Base-by-base conservation (phyloP, 352 stramenopile species). In the Peronospora belbahrii region DNA sequence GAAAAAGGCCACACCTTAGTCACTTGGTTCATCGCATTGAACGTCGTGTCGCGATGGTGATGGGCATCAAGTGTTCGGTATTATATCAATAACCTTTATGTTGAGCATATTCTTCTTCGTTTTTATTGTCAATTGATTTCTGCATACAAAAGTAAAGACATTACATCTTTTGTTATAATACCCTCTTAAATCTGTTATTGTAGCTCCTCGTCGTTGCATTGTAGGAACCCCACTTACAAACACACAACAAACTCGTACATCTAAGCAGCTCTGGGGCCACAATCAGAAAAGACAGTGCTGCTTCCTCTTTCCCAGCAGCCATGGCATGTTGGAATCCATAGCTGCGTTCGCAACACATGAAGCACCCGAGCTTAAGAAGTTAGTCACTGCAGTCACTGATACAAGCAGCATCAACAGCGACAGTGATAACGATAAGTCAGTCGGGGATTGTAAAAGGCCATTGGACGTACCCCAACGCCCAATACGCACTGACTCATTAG, bases 401-500 rank as follows among this genome's bases (percentile, higher is more conserved):
- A 70, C 59, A 14, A 67, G 46, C 48, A 70, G 48, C 31, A 47
- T 44, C 10, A 47, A 42, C 19, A 54, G 31, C 37, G 11, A 32
- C 35, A 53, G 38, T 23, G 50, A 56, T 56, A 41, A 49, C 41
- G 40, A 58, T 38, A 55, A 53, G 18, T 19, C 39, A 23, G 20
- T 25, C 18, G 42, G 11, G 10, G 42, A 54, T 35, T 23, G 35
- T 30, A 46, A 34, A 35, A 41, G 48, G 38, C 36, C 42, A 33
- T 30, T 50, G 30, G 44, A 58, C 20, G 20, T 27, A n/a, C 18
- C 41, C 34, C 45, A 48, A 6, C 54, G 46, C 31, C 65, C 46
- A 0, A 5, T 62, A 18, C 53, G 53, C 20, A 34, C 36, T 7
- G 49, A 66, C 35, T 63, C 58, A 31, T 48, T 72, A 19, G 62